Percentiles rank a stretch among this genome's conserved stretches.
phyloP scores from a whole-genome alignment of 495 filamentous ascomycete genomes.

The Aspergillus leporis region DNA sequence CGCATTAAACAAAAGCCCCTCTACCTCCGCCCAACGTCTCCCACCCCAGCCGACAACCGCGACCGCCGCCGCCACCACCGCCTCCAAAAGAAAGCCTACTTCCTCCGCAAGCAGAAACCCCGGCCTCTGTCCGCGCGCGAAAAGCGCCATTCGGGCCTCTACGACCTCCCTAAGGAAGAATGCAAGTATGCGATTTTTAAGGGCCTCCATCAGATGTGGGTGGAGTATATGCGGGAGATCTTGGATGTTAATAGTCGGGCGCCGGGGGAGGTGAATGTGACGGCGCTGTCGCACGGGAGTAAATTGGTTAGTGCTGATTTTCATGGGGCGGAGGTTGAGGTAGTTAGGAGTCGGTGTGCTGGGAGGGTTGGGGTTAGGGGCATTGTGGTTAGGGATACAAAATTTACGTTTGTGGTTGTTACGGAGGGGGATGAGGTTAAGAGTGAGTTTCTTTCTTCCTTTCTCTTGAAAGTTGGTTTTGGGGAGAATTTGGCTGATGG shows the following conservation, averaged over 20 bases:
- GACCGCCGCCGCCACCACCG: constrained; percentile 59
- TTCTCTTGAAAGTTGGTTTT: constrained; percentile 3
- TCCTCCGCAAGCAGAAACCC: constrained; percentile 63
- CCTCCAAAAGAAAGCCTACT: constrained; percentile 54
- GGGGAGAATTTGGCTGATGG: not conserved
- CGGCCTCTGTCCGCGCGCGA: constrained; percentile 78
- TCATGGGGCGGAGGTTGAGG: constrained; percentile 83
- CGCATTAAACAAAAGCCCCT: constrained; percentile 83
- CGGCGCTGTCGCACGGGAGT: constrained; percentile 54
- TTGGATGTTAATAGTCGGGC: constrained; percentile 49
- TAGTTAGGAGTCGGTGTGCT: constrained; percentile 77
- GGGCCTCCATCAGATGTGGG: constrained; percentile 76
- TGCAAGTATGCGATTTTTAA: constrained; percentile 76
- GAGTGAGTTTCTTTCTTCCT: constrained; percentile 42
- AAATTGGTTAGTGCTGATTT: constrained; percentile 82
- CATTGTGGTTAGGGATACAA: constrained; percentile 86
- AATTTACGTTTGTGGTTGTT: constrained; percentile 81
- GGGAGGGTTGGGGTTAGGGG: constrained; percentile 80
- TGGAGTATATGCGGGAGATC: constrained; percentile 77
- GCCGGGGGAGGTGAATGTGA: constrained; percentile 46
- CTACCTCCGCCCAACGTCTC: constrained; percentile 70
- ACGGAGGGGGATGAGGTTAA: constrained; percentile 62
- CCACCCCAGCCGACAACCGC: constrained; percentile 62
- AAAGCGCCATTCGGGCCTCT: constrained; percentile 69
- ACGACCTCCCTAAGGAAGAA: constrained; percentile 67